These are phyloP conservation scores for Lenwebbia sp. DNA, from an alignment of 345 rosid species.

Conservation along the genomic window DNA sequence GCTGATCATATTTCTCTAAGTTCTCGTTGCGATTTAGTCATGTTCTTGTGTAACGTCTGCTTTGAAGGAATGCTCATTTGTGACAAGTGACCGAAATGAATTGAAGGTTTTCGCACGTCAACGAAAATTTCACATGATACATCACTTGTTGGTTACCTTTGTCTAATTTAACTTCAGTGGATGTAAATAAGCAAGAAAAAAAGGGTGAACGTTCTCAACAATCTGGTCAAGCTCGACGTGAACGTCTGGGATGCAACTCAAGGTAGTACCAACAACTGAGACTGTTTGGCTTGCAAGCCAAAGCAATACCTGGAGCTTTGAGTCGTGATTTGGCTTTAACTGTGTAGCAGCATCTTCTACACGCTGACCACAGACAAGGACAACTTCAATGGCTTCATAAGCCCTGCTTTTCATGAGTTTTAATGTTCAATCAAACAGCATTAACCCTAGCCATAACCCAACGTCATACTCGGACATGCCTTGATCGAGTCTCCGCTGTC, in stretches of 20 bases:
- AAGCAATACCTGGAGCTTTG: not conserved
- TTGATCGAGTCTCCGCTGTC: not conserved
- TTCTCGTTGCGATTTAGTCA: not conserved
- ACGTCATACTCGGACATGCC: not conserved
- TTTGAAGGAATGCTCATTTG: not conserved
- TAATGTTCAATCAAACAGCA: not conserved
- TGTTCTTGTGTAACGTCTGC: not conserved
- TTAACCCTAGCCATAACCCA: not conserved
- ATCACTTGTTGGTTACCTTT: not conserved
- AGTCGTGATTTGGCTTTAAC: not conserved
- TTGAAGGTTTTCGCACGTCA: not conserved
- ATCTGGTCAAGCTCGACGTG: not conserved
- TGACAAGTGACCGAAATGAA: not conserved
- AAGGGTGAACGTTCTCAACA: not conserved
- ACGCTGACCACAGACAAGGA: not conserved
- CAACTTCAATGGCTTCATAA: not conserved
- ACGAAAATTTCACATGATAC: not conserved
- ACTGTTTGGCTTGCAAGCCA: not conserved
- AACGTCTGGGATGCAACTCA: not conserved
- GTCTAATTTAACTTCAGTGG: not conserved
- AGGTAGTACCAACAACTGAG: not conserved
- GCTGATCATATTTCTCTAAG: not conserved
- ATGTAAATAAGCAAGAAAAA: not conserved
- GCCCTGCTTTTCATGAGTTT: not conserved
- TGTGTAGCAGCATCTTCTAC: not conserved